Percentiles rank a stretch among this genome's conserved stretches.
Conservation (phyloP, 2,329 filamentous ascomycete species). For the Diplodia sapinea region DNA sequence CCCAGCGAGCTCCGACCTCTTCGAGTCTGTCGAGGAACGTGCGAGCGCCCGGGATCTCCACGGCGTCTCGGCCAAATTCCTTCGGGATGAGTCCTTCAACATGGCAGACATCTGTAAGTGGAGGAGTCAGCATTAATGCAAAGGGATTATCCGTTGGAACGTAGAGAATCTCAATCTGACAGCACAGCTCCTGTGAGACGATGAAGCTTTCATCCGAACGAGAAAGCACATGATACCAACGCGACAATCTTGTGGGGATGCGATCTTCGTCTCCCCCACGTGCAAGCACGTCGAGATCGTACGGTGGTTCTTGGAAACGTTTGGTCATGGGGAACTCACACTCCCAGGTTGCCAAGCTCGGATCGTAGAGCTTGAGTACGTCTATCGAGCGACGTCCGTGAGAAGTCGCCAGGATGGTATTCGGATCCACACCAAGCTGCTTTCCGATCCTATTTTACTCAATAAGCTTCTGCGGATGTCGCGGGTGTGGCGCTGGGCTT, state of each 20-base stretch:
- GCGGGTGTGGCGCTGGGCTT: slow-evolving; percentile 12
- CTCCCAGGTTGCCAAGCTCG: slow-evolving; percentile 89
- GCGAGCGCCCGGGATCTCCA: slow-evolving; percentile 85
- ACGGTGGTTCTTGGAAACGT: neutral
- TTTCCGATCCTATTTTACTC: slow-evolving; percentile 66
- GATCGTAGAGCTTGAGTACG: slow-evolving; percentile 76
- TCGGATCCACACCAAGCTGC: slow-evolving; percentile 84
- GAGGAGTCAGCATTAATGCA: slow-evolving; percentile 19
- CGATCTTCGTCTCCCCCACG: slow-evolving; percentile 4
- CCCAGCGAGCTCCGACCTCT: slow-evolving; percentile 71
- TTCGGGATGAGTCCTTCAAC: slow-evolving; percentile 80
- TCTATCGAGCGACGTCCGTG: slow-evolving; percentile 93
- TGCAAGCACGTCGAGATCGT: neutral
- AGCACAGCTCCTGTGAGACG: neutral
- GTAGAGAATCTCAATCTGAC: neutral
- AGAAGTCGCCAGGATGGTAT: slow-evolving; percentile 84
- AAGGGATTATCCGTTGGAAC: neutral
- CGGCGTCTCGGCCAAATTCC: slow-evolving; percentile 76
- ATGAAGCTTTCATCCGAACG: slow-evolving; percentile 7
- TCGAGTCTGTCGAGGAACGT: slow-evolving; percentile 71
- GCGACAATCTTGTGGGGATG: neutral
- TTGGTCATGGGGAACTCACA: slow-evolving; percentile 64
- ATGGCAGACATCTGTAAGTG: slow-evolving; percentile 71
- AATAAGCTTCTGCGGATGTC: slow-evolving; percentile 28
- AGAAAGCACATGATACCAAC: neutral